Conservation (phyloP, 176 grass and related monocot species). For the Sorghum bicolor region DNA sequence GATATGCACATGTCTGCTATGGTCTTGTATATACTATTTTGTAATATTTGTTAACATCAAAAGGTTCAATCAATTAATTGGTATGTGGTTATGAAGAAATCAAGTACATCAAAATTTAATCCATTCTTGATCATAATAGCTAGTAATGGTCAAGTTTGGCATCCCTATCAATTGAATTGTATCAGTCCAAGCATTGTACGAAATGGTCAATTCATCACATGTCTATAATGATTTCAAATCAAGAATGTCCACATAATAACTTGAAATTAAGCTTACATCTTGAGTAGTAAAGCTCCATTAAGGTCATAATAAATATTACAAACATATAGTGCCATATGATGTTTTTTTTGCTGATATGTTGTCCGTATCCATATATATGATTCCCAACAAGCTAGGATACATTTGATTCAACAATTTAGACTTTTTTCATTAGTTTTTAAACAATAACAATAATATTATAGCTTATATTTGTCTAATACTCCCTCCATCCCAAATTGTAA, state of each 20-base stretch:
- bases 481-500: too few species aligned
- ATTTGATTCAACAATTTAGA: neutral
- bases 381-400: neutral
- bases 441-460: neutral
- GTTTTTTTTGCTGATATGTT: neutral
- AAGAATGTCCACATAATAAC: neutral
- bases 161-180: neutral
- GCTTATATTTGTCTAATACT: too few species aligned
- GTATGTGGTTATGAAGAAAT: neutral
- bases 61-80: neutral
- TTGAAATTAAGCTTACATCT: neutral
- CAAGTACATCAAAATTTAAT: neutral
- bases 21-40: too few species aligned
- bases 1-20: neutral
- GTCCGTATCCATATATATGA: neutral
- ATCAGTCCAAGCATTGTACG: neutral
- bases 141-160: neutral
- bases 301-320: neutral
- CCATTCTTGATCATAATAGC: neutral
- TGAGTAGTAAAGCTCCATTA: neutral
- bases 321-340: neutral
- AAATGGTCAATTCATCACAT: slow-evolving; percentile 36
- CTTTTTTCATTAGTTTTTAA: neutral
- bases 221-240: slow-evolving; percentile 1
- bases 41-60: neutral